phyloP scores from a whole-genome alignment of 176 grass and related monocot species.

The Oryza punctata region DNA sequence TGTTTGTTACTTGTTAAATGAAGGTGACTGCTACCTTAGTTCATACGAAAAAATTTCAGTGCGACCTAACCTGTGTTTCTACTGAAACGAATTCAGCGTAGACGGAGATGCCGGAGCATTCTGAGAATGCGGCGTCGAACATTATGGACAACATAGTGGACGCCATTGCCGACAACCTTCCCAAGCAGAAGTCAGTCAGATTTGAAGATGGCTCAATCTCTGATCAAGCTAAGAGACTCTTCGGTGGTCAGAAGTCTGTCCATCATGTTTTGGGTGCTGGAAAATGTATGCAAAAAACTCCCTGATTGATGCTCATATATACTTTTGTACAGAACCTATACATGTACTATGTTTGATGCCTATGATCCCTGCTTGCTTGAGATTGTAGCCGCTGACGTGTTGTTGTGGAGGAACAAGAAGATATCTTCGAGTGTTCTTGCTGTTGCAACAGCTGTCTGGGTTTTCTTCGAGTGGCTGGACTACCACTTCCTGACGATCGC shows the following conservation, averaged over 20 bases:
- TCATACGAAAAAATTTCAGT: neutral
- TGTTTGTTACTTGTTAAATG: neutral
- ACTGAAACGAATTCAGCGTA: neutral
- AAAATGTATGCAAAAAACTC: conserved; percentile 44
- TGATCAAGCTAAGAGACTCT: conserved; percentile 52
- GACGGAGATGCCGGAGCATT: conserved; percentile 49
- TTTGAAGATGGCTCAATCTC: conserved; percentile 48
- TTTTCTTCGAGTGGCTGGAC: conserved; percentile 85
- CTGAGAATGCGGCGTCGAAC: conserved; percentile 45
- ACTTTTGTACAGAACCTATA: neutral
- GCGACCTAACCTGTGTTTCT: neutral
- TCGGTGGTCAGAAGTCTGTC: conserved; percentile 49
- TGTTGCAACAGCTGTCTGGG: conserved; percentile 69
- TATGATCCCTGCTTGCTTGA: neutral
- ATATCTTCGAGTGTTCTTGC: conserved; percentile 80
- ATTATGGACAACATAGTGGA: conserved; percentile 65
- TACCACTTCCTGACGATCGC: conserved; percentile 77
- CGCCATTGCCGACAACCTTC: conserved; percentile 55
- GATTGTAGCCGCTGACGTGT: conserved; percentile 72
- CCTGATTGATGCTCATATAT: neutral
- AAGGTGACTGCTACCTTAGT: neutral
- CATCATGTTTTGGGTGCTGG: conserved; percentile 78
- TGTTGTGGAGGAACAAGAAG: conserved; percentile 95
- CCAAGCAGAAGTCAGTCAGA: conserved; percentile 51
- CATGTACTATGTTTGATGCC: neutral